Conservation (phyloP, 805 yeast genomes). For the Phaffomyces opuntiae region DNA sequence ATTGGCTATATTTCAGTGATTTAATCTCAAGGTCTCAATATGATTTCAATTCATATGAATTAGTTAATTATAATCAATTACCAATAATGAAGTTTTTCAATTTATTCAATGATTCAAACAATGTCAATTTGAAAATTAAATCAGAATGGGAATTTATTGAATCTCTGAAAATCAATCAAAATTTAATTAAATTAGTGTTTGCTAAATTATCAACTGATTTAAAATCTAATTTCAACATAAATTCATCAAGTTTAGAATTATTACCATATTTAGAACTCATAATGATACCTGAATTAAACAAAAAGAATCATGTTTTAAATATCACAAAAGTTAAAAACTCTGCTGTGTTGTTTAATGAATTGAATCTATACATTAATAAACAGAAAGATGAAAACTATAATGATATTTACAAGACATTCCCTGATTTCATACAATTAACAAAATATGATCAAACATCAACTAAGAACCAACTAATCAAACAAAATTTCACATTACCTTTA, state of each 20-base stretch:
- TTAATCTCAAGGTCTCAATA: conserved; percentile 35
- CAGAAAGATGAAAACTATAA: conserved; percentile 25
- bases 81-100: conserved; percentile 58
- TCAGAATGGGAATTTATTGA: conserved; percentile 25
- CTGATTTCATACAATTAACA: conserved; percentile 18
- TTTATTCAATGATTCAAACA: conserved; percentile 55
- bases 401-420: conserved; percentile 20
- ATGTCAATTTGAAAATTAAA: conserved; percentile 25
- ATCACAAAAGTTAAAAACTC: not conserved
- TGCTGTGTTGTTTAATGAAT: conserved; percentile 26
- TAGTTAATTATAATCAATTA: conserved; percentile 47
- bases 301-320: conserved; percentile 5
- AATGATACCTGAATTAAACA: conserved; percentile 18
- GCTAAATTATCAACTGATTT: conserved; percentile 10
- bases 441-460: conserved; percentile 13
- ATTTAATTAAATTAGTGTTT: conserved; percentile 8
- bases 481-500: conserved; percentile 18
- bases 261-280: conserved; percentile 31
- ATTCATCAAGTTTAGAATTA: conserved; percentile 22
- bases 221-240: conserved; percentile 8
- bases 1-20: conserved; percentile 76
- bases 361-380: conserved; percentile 33
- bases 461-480: conserved; percentile 17
- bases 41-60: conserved; percentile 35
- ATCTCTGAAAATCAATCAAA: conserved; percentile 10